Evolutionary conservation across 805 yeast genomes (phyloP).

Genomic region (Saccharomycopsis guyanensis): DNA sequence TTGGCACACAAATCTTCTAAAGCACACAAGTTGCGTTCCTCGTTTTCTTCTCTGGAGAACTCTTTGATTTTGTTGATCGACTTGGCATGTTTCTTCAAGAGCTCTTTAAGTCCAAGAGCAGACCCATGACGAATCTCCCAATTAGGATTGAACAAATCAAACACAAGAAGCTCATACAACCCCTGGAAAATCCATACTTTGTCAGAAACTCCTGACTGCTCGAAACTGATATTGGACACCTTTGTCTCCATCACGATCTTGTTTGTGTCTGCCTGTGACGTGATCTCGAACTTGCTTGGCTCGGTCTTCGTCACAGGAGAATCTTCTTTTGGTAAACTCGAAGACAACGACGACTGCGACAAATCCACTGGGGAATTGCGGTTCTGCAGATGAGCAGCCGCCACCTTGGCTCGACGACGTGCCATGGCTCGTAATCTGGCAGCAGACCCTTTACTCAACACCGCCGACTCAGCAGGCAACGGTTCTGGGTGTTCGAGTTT

Average conservation of each 20-base stretch:
- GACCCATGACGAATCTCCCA: slow-evolving; percentile 99
- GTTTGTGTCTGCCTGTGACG: slow-evolving; percentile 72
- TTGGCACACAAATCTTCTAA: slow-evolving; percentile 86
- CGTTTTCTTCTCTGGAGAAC: slow-evolving; percentile 53
- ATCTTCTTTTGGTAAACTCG: slow-evolving; percentile 26
- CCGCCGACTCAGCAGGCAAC: slow-evolving; percentile 20
- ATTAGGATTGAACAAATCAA: slow-evolving; percentile 70
- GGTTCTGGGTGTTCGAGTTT: slow-evolving; percentile 9
- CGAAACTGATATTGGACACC: slow-evolving; percentile 41
- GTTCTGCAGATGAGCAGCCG: slow-evolving; percentile 43
- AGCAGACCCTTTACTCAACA: slow-evolving; percentile 32
- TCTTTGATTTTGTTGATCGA: slow-evolving; percentile 81
- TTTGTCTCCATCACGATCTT: slow-evolving; percentile 81
- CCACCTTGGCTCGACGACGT: slow-evolving; percentile 76
- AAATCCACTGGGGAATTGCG: slow-evolving; percentile 52
- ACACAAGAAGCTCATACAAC: slow-evolving; percentile 70
- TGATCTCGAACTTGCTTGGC: slow-evolving; percentile 43
- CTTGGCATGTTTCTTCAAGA: slow-evolving; percentile 70
- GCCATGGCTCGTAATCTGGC: slow-evolving; percentile 92
- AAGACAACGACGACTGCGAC: slow-evolving; percentile 61
- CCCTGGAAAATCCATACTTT: slow-evolving; percentile 94
- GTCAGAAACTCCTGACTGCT: slow-evolving; percentile 64
- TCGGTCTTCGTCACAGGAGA: slow-evolving; percentile 9
- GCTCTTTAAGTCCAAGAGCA: slow-evolving; percentile 83
- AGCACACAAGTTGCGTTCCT: slow-evolving; percentile 53